Conservation (phyloP, 2,329 filamentous ascomycete species). For the Didymella pomorum region DNA sequence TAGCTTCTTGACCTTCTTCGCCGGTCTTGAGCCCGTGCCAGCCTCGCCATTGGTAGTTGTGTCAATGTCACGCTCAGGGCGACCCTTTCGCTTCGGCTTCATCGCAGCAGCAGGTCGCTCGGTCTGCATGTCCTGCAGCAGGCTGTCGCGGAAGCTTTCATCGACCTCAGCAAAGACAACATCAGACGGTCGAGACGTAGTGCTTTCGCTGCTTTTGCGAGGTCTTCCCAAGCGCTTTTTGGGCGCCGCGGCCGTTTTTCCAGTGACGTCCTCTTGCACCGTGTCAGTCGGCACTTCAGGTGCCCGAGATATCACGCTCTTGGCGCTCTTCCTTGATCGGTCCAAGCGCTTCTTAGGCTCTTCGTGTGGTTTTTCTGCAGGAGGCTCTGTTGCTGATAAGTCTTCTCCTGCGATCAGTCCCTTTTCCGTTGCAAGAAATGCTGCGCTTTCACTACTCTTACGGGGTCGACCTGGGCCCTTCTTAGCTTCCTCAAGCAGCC, state of each 20-base stretch:
- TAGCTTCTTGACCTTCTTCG: background rate
- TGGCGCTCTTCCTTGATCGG: slow-evolving; percentile 1
- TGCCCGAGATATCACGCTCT: background rate
- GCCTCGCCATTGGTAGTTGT: background rate
- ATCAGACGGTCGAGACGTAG: background rate
- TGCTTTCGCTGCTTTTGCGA: background rate
- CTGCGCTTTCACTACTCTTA: background rate
- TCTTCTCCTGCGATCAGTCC: no score
- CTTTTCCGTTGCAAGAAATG: no score
- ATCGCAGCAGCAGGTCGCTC: background rate
- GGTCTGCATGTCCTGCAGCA: background rate
- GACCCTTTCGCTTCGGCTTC: background rate
- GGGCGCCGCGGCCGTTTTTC: background rate
- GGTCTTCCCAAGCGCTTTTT: background rate
- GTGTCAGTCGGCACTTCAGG: background rate
- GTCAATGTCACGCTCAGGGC: background rate
- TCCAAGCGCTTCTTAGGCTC: background rate
- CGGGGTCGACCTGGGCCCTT: background rate
- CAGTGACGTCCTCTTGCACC: background rate
- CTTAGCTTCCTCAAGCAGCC: background rate
- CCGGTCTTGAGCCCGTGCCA: background rate
- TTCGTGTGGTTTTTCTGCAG: background rate
- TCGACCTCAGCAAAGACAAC: background rate
- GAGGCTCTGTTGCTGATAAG: background rate
- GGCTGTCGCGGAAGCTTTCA: background rate